A percentile compares a stretch with the other conserved stretches of the same genome.
Evolutionary conservation across 331 rosid genomes (phyloP).

Genomic region (Ulmus americana): DNA sequence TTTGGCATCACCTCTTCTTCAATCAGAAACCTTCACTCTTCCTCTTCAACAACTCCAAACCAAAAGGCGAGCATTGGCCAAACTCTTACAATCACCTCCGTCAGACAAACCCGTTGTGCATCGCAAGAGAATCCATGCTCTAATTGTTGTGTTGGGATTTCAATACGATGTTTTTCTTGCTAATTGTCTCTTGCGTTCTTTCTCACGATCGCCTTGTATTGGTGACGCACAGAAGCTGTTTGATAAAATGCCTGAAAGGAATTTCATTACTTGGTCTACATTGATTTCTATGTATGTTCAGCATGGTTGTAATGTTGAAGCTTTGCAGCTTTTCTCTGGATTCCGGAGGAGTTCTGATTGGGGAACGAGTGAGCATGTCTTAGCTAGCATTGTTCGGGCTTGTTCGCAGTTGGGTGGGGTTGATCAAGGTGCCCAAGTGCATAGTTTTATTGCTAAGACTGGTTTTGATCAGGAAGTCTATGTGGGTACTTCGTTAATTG

Average conservation of each 20-base stretch:
- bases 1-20: background rate
- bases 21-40: background rate
- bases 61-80: constrained; percentile 45
- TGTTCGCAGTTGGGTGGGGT: constrained; percentile 46
- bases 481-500: constrained; percentile 72
- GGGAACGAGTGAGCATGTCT: constrained; percentile 46
- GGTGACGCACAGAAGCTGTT: constrained; percentile 33
- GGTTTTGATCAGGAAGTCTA: constrained; percentile 58
- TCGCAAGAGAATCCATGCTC: constrained; percentile 47
- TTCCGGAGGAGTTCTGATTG: constrained; percentile 36
- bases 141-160: constrained; percentile 48
- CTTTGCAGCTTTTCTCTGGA: constrained; percentile 36
- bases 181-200: constrained; percentile 42
- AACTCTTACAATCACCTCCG: constrained; percentile 32
- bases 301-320: constrained; percentile 34
- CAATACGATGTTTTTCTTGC: constrained; percentile 49
- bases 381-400: constrained; percentile 55
- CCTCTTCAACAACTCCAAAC: constrained; percentile 23
- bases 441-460: constrained; percentile 48
- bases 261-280: constrained; percentile 4
- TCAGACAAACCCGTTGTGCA: constrained; percentile 21
- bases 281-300: constrained; percentile 59
- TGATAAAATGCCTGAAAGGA: constrained; percentile 7
- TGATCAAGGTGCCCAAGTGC: constrained; percentile 41
- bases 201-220: constrained; percentile 30